These are phyloP conservation scores for Neofusicoccum sp. DNA, from an alignment of 2,329 filamentous ascomycete genomes.

Conservation along the genomic window DNA sequence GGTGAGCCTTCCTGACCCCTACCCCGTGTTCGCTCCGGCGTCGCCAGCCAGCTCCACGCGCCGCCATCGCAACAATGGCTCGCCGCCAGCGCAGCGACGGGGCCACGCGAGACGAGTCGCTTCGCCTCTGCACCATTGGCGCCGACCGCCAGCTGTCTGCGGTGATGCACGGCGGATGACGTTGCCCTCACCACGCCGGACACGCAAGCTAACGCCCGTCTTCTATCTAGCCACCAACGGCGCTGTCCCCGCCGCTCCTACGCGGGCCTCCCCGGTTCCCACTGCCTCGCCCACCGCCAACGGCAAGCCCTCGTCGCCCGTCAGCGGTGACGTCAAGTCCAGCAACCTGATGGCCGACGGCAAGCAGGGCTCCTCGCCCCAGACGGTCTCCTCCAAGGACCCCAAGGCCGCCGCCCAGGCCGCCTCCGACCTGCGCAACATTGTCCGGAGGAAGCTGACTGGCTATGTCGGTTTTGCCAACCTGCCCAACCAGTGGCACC, in stretches of 20 bases:
- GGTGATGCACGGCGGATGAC: slow-evolving; percentile 12
- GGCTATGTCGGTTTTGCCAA: slow-evolving; percentile 99
- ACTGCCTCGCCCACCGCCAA: slow-evolving; percentile 45
- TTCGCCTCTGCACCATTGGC: neutral
- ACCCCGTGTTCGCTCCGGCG: neutral
- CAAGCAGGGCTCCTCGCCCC: slow-evolving; percentile 49
- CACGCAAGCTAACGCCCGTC: slow-evolving; percentile 19
- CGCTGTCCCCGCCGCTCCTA: slow-evolving; percentile 39
- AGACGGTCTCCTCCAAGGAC: slow-evolving; percentile 67
- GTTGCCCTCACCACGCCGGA: neutral
- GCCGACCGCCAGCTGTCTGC: slow-evolving; percentile 2
- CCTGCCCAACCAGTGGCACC: slow-evolving; percentile 99
- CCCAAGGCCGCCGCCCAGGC: slow-evolving; percentile 59
- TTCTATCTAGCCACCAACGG: slow-evolving; percentile 49
- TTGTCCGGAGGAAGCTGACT: slow-evolving; percentile 96
- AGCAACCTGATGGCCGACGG: slow-evolving; percentile 59
- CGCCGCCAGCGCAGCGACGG: neutral
- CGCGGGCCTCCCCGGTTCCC: slow-evolving; percentile 51
- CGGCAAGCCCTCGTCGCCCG: slow-evolving; percentile 57
- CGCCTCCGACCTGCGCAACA: slow-evolving; percentile 73
- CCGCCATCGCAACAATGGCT: neutral
- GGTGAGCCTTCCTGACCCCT: slow-evolving; percentile 33
- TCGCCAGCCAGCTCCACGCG: neutral
- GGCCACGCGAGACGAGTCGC: neutral
- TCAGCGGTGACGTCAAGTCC: slow-evolving; percentile 52